Percentiles rank a stretch among this genome's conserved stretches.
Conservation (phyloP, 345 rosid genomes). For the Eucalyptus curtisii region DNA sequence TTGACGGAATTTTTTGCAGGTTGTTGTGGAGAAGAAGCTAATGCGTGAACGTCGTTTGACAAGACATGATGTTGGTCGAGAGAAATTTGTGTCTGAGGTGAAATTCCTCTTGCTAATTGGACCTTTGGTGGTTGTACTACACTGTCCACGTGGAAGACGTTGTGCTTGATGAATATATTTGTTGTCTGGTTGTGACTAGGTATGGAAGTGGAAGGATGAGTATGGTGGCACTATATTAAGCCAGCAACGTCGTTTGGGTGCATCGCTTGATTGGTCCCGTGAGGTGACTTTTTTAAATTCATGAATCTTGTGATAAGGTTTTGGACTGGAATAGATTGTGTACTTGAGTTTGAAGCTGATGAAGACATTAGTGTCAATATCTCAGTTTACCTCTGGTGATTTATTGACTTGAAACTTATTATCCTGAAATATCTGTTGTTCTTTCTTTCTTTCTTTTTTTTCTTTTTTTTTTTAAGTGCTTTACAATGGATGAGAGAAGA, state of each 20-base stretch:
- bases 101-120: conserved; percentile 3
- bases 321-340: not conserved
- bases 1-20: conserved; percentile 27
- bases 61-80: conserved; percentile 94
- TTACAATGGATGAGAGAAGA: conserved; percentile 91
- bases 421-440: not conserved
- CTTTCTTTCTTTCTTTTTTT: not conserved
- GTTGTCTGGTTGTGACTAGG: conserved; percentile 22
- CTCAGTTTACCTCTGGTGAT: not conserved
- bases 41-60: conserved; percentile 70
- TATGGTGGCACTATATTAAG: conserved; percentile 66
- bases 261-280: conserved; percentile 98
- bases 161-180: not conserved
- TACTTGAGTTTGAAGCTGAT: not conserved
- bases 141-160: not conserved
- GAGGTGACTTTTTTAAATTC: conserved; percentile 38
- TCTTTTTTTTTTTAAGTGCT: conserved; percentile 33
- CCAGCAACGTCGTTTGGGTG: conserved; percentile 74
- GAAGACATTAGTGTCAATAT: not conserved
- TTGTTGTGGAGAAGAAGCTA: conserved; percentile 84
- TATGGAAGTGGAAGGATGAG: conserved; percentile 87
- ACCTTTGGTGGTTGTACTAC: not conserved
- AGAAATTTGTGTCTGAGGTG: conserved; percentile 71
- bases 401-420: not conserved
- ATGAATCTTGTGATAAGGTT: not conserved